Percentiles rank a stretch among this genome's conserved stretches.
Evolutionary conservation across 495 filamentous ascomycete genomes (phyloP).

Genomic region (Immersiella caudata): DNA sequence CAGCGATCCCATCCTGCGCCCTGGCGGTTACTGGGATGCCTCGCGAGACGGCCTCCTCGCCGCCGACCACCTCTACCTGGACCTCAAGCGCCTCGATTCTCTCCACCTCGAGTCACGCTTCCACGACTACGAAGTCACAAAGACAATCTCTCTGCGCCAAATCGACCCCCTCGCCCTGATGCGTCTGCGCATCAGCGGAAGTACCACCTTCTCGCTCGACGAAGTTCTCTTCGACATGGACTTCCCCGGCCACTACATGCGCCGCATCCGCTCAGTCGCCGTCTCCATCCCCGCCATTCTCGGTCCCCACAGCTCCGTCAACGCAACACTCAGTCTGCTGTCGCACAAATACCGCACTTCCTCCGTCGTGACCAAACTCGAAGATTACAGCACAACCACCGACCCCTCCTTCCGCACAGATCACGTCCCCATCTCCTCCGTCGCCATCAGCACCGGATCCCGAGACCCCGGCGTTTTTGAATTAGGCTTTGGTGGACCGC

Average conservation of each 20-base stretch:
- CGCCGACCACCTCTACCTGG: conserved; percentile 31
- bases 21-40: no score
- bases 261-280: conserved; percentile 34
- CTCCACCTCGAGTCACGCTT: background rate
- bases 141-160: conserved; percentile 40
- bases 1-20: no score
- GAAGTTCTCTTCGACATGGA: conserved; percentile 48
- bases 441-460: conserved; percentile 34
- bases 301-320: conserved; percentile 33
- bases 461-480: conserved; percentile 39
- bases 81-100: conserved; percentile 24
- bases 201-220: conserved; percentile 28
- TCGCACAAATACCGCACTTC: background rate
- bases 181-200: conserved; percentile 29
- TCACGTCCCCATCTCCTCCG: conserved; percentile 28
- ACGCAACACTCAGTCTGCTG: conserved; percentile 30
- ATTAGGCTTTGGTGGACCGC: conserved; percentile 31
- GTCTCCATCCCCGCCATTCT: conserved; percentile 33
- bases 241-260: conserved; percentile 49
- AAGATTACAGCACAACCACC: background rate
- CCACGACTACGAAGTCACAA: conserved; percentile 42
- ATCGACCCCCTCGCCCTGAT: conserved; percentile 35
- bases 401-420: conserved; percentile 27
- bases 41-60: conserved; percentile 20
- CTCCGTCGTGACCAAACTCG: background rate